Conservation (phyloP, 2,329 filamentous ascomycete genomes). For the Aspergillus cejpii region DNA sequence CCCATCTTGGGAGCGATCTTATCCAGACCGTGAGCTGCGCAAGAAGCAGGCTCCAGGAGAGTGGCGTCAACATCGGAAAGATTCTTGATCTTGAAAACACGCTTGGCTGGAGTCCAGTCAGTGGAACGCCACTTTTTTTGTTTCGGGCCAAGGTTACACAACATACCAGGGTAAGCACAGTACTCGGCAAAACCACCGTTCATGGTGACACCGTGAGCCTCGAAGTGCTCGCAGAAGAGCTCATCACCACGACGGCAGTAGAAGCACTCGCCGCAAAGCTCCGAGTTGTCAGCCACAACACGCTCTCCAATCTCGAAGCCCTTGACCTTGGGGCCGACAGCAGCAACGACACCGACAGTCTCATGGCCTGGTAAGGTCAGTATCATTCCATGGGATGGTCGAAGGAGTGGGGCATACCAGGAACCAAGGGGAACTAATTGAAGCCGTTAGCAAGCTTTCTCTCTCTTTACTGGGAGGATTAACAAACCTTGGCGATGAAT, state of each 20-base stretch:
- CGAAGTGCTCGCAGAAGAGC: conserved; percentile 63
- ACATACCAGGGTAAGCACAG: conserved; percentile 45
- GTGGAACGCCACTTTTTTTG: not conserved
- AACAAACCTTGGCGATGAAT: conserved; percentile 51
- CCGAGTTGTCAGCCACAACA: conserved; percentile 50
- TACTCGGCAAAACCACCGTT: conserved; percentile 69
- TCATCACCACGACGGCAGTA: conserved; percentile 64
- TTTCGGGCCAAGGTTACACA: not conserved
- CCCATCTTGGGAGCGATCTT: conserved; percentile 60
- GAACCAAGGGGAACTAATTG: conserved; percentile 56
- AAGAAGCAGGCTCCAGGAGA: conserved; percentile 63
- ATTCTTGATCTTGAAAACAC: conserved; percentile 62
- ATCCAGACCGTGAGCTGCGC: conserved; percentile 63
- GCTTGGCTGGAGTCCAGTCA: conserved; percentile 34
- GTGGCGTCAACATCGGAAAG: conserved; percentile 62
- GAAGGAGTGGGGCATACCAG: conserved; percentile 29
- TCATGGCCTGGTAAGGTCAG: conserved; percentile 50
- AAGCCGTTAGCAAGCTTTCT: conserved; percentile 3
- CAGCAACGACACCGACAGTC: conserved; percentile 59
- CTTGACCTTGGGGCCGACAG: conserved; percentile 52
- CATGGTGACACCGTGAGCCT: conserved; percentile 54
- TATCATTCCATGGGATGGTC: not conserved
- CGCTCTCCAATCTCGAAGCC: conserved; percentile 57
- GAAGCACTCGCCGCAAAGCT: conserved; percentile 66
- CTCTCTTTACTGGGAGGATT: not conserved